Base-by-base conservation (phyloP, 1,284 basidiomycete genomes). In the Papiliotrema nemorosa region DNA sequence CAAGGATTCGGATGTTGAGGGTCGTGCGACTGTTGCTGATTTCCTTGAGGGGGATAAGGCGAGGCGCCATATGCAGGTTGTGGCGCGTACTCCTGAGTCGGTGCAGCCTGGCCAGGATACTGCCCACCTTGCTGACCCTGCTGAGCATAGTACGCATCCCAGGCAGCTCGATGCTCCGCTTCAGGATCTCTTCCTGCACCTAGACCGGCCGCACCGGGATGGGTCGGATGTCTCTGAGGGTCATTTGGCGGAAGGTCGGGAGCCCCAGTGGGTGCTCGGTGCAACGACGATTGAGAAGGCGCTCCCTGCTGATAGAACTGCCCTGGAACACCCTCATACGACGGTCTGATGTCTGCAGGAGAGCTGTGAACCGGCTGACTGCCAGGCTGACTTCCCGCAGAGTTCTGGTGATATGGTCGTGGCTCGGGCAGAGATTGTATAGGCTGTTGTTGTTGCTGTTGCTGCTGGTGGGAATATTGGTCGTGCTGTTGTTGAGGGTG, bases 121-220 rank as follows among this genome's bases (percentile, higher is more conserved):
- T 14, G 9, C 29, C 29, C 29, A 16, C 41, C 45, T 21, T 54
- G 52, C 12, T 57, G 50, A 25, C 54, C 55, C 16, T 58, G 48
- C 29, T 54, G 59, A 26, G 67, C 60, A 57, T 74, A 74, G 50
- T 73, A 75, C 12, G 69, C 70, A 27, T 70, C 67, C 74, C 74
- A 76, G 6, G 70, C 70, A 4, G 70, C 69, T 20, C 60, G 58
- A 41, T 70, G 60, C 31, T 67, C 61, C 13, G 60, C 59, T 21
- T 69, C 59, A 21, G 59, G 52, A 45, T 65, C 60, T n/a, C 46
- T 54, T 6, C 57, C 66, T 0, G 67, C 59, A 6, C 66, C 67
- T 21, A 65, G 47, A 9, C 69, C 67, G 13, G 66, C 66, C 13
- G 57, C 59, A 3, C 69, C 69, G 14, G 70, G 64, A 40, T 62